Evolutionary conservation across 345 rosid genomes (phyloP).

Genomic region (Hibiscus syriacus): DNA sequence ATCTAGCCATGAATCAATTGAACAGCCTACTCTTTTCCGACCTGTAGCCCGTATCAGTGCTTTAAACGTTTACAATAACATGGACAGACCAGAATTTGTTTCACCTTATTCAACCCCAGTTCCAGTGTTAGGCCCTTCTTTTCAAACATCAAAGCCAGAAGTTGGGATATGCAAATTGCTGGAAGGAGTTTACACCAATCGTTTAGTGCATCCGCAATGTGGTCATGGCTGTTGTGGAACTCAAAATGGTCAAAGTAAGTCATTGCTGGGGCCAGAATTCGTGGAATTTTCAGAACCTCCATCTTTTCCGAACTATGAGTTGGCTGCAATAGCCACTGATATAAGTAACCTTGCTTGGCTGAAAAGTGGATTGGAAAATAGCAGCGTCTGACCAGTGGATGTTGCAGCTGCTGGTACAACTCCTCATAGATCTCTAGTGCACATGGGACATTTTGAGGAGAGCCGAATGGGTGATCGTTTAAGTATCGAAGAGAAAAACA

Average conservation of each 20-base stretch:
- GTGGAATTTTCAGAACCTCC: slow-evolving; percentile 55
- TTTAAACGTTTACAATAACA: slow-evolving; percentile 34
- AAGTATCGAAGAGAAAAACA: slow-evolving; percentile 35
- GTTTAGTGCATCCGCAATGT: slow-evolving; percentile 56
- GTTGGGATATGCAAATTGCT: slow-evolving; percentile 45
- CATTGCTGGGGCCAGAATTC: slow-evolving; percentile 79
- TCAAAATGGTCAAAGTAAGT: slow-evolving; percentile 21
- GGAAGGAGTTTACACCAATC: slow-evolving; percentile 45
- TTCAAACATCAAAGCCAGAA: slow-evolving; percentile 43
- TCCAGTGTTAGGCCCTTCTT: slow-evolving; percentile 26
- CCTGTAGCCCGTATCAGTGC: slow-evolving; percentile 63
- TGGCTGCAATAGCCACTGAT: slow-evolving; percentile 73
- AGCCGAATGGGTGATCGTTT: slow-evolving; percentile 23
- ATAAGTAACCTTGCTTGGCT: slow-evolving; percentile 84
- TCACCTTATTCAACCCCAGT: slow-evolving; percentile 24
- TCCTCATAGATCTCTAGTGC: slow-evolving; percentile 26
- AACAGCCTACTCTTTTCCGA: slow-evolving; percentile 50
- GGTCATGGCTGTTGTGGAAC: slow-evolving; percentile 60
- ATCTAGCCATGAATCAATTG: slow-evolving; percentile 30
- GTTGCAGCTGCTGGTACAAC: slow-evolving; percentile 30
- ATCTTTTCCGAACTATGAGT: slow-evolving; percentile 55
- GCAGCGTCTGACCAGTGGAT: slow-evolving; percentile 36
- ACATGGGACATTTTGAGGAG: too few relatives aligned
- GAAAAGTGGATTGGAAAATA: slow-evolving; percentile 68
- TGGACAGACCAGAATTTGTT: slow-evolving; percentile 30